A percentile compares a stretch with the other conserved stretches of the same genome.
Evolutionary conservation across 2,329 filamentous ascomycete genomes (phyloP).

Genomic region (Nakataea oryzae): DNA sequence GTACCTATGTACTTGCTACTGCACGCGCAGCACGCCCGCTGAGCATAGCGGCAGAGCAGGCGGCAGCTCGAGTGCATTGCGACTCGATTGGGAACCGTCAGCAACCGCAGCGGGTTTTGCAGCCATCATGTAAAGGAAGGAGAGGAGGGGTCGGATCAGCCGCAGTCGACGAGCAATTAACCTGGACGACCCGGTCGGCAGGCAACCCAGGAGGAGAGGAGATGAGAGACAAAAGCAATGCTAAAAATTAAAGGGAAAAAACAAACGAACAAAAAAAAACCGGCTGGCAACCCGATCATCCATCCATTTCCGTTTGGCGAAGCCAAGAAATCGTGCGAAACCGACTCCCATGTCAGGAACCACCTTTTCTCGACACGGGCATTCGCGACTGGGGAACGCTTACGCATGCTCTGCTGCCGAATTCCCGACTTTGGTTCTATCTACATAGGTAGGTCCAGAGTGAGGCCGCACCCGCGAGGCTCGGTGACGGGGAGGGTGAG

Average conservation of each 20-base stretch:
- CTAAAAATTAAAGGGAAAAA: background rate
- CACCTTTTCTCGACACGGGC: background rate
- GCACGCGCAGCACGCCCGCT: no score
- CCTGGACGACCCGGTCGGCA: no score
- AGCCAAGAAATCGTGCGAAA: background rate
- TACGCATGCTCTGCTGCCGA: background rate
- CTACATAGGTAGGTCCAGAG: no score
- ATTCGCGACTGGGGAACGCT: background rate
- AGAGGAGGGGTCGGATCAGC: no score
- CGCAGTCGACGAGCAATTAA: no score
- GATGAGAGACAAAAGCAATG: background rate
- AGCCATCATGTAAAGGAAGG: background rate
- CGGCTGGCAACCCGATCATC: background rate
- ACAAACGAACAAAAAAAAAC: background rate
- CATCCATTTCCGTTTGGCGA: background rate
- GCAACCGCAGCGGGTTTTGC: no score
- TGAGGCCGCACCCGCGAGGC: background rate
- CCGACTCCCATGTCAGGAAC: background rate
- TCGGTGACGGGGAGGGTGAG: background rate
- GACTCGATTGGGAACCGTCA: background rate
- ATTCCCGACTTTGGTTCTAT: background rate
- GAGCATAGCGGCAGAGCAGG: background rate
- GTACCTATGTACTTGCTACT: no score
- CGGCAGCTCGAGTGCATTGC: no score
- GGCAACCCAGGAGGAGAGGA: background rate